Conservation (phyloP, 179 eudicot species). For the Spinacia oleracea region DNA sequence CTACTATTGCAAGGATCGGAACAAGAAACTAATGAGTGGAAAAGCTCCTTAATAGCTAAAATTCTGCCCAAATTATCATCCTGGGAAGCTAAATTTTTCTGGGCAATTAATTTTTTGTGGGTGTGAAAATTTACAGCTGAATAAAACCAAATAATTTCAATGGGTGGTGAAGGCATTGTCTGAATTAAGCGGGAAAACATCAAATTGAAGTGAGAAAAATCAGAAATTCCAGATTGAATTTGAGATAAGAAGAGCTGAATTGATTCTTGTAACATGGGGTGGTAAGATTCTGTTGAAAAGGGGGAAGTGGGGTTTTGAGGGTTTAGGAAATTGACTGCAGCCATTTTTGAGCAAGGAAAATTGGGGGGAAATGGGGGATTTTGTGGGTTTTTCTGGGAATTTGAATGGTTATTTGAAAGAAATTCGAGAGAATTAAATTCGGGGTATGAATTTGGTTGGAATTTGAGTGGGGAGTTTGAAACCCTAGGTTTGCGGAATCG, state of each 20-base stretch:
- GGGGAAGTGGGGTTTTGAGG: slow-evolving; percentile 11
- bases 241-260: slow-evolving; percentile 51
- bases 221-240: slow-evolving; percentile 45
- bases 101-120: slow-evolving; percentile 26
- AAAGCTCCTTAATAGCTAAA: slow-evolving; percentile 56
- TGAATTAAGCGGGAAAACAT: slow-evolving; percentile 69
- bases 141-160: slow-evolving; percentile 78
- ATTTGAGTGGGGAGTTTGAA: slow-evolving; percentile 16
- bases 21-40: slow-evolving; percentile 58
- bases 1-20: slow-evolving; percentile 39
- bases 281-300: slow-evolving; percentile 27
- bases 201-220: slow-evolving; percentile 51
- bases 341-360: slow-evolving; percentile 9
- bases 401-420: slow-evolving; percentile 9
- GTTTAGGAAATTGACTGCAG: slow-evolving; percentile 23
- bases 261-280: slow-evolving; percentile 67
- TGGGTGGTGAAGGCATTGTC: slow-evolving; percentile 70
- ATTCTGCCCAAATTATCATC: slow-evolving; percentile 30
- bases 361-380: slow-evolving; percentile 12
- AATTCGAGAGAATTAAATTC: not conserved
- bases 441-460: not conserved
- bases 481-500: slow-evolving; percentile 24
- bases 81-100: slow-evolving; percentile 18
- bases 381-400: slow-evolving; percentile 6
- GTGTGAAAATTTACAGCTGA: slow-evolving; percentile 66